Percentiles rank a stretch among this genome's conserved stretches.
Evolutionary conservation across 306 rosid genomes (phyloP).

Genomic region (Cucurbita maxima): DNA sequence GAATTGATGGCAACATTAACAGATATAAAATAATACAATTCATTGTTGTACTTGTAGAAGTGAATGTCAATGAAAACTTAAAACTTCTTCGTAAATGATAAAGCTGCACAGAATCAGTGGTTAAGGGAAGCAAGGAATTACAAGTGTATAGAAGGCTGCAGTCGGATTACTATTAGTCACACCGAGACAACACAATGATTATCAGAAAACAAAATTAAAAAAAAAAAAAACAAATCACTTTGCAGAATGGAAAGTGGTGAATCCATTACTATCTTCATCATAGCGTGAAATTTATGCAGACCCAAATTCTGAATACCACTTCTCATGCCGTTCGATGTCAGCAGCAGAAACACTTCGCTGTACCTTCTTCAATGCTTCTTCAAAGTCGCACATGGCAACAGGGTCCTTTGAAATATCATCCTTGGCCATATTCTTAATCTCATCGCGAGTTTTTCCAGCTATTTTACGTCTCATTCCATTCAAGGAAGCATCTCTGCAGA

Average conservation of each 20-base stretch:
- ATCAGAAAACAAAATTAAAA: background rate
- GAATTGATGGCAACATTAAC: background rate
- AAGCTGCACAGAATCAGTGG: background rate
- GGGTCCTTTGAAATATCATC: constrained; percentile 96
- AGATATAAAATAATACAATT: background rate
- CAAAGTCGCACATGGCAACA: constrained; percentile 94
- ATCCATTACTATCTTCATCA: background rate
- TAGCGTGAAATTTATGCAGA: constrained; percentile 36
- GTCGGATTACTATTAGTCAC: constrained; percentile 3
- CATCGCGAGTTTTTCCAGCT: constrained; percentile 96
- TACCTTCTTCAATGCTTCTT: constrained; percentile 86
- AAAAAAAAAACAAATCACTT: background rate
- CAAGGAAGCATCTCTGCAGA: constrained; percentile 90
- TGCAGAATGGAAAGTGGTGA: background rate
- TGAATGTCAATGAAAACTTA: background rate
- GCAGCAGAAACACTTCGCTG: constrained; percentile 86
- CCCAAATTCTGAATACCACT: constrained; percentile 89
- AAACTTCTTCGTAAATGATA: background rate
- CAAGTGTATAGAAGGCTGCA: background rate
- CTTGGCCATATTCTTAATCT: constrained; percentile 91
- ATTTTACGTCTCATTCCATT: constrained; percentile 98
- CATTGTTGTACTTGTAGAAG: background rate
- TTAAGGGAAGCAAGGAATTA: background rate
- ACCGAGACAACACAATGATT: background rate
- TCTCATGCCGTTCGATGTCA: constrained; percentile 85